Evolutionary conservation across 139 green algal genomes (phyloP), one percentile per base, ranked within the genome.

Genomic region (Chlorella sp.): DNA sequence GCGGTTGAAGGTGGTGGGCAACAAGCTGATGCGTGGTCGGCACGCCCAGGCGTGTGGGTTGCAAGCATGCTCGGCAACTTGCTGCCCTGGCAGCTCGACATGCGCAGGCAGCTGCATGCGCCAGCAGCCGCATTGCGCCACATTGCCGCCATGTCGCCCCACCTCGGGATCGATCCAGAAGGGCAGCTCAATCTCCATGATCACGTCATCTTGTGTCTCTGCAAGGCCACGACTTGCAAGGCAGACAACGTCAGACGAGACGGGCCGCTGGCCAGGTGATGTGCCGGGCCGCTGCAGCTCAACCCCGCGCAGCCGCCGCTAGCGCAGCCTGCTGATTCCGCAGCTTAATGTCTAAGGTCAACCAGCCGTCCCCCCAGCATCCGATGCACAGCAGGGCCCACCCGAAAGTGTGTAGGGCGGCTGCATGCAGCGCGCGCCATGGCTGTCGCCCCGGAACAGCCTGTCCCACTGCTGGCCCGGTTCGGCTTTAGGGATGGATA

Each of bases 141-240:
- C n/a, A n/a, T n/a, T n/a, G n/a, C n/a, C n/a, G n/a, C n/a, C n/a
- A n/a, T n/a, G n/a, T n/a, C n/a, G 8, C 46, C 16, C 24, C 51
- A 60, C 51, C 51, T 91, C 90, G 7, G 73, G 43, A 19, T 93
- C 88, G 36, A 94, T 94, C 92, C 93, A 96, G 76, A 94, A 95
- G 20, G 93, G 93, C 43, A 96, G 69, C 69, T 88, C 84, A 14
- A 95, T 36, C 70, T 95, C 91, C 58, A 96, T 62, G n/a, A 91
- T 68, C 9, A 92, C 86, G 54, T 96, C 92, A 36, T 90, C 84
- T 6, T 85, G 69, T 3, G 62, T 85, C 70, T 94, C 91, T 87
- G 85, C 81, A 85, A 44, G 8, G 7, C 24, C 8, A 38, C 19
- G 30, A 14, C n/a, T 20, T 32, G 17, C 36, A 14, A 48, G 68